Percentiles rank a stretch among this genome's conserved stretches.
Evolutionary conservation across 78 protist genomes (phyloP).

Genomic region (Cavenderia fasciculata): DNA sequence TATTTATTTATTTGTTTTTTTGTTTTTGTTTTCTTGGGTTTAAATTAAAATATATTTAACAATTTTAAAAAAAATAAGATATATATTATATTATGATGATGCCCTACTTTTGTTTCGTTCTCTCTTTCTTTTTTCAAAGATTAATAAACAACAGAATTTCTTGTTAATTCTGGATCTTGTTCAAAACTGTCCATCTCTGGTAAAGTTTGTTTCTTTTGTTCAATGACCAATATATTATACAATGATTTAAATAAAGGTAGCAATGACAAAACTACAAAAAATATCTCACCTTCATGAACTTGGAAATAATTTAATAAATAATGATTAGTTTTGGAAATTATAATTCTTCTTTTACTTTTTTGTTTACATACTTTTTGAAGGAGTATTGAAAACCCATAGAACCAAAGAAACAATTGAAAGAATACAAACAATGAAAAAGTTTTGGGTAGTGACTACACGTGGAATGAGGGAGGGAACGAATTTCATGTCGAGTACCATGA

Average conservation of each 20-base stretch:
- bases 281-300: conserved; percentile 63
- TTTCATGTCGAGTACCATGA: conserved; percentile 15
- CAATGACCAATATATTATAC: conserved; percentile 25
- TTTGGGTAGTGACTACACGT: conserved; percentile 43
- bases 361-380: conserved; percentile 2
- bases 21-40: too few relatives aligned
- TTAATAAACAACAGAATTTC: too few relatives aligned
- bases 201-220: conserved; percentile 24
- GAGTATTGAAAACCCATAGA: conserved; percentile 31
- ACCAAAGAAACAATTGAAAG: not conserved
- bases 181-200: too few relatives aligned
- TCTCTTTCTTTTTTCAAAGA: too few relatives aligned
- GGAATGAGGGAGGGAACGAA: conserved; percentile 56
- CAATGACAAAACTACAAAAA: conserved; percentile 15
- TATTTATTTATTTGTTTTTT: too few relatives aligned
- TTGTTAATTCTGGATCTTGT: too few relatives aligned
- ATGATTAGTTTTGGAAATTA: too few relatives aligned
- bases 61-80: too few relatives aligned
- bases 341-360: not conserved
- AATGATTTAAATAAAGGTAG: conserved; percentile 20
- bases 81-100: too few relatives aligned
- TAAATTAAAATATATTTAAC: too few relatives aligned
- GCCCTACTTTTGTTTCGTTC: too few relatives aligned
- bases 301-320: too few relatives aligned
- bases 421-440: conserved; percentile 7